Base-by-base conservation (phyloP, 2,329 filamentous ascomycete genomes). In the Daldinia sp. region DNA sequence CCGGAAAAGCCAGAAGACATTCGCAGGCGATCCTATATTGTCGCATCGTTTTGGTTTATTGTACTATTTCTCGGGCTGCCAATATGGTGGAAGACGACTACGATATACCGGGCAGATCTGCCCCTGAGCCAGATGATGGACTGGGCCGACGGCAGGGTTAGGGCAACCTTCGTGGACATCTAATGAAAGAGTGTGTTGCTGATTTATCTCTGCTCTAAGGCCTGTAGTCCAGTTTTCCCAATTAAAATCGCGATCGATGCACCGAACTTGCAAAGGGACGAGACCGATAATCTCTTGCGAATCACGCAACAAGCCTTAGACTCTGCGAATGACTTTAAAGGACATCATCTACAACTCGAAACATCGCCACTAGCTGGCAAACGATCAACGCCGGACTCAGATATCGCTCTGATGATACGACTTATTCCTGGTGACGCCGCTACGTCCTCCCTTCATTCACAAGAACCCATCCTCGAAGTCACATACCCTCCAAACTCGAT, bases 71-170 rank as follows among this genome's bases (percentile, higher is more conserved):
- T 99, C 5, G 96, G 96, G 2, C 80, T 99, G 72, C 96, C 96
- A 64, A 91, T 97, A 87, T 99, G 96, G 96, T 97, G 93, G 90
- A 90, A 90, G 79, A 98, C 96, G 0, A 99, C 96, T 3, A 92
- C 92, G 0, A 97, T 98, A 62, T 94, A 97, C 79, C 89, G 96
- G 62, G 94, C 95, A 12, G 87, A 90, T 50, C 83, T 99, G 73
- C 96, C 96, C 4, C 80, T 98, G 73, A 87, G 92, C 77, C 87
- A 90, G 61, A 99, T 99, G 96, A 88, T 92, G 73, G 88, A 92
- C 69, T 98, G 96, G 95, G 92, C 93, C 9, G 92, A 97, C 76
- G 94, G 94, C 72, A 93, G 92, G 86, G 94, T 97, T 50, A 56
- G 63, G 26, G 10, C 48, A 12, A 33, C 60, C 23, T 54, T 23